A percentile compares a stretch with the other conserved stretches of the same genome.
Evolutionary conservation across 257 asterid species (phyloP).

Genomic region (Solanum infundibuliforme): DNA sequence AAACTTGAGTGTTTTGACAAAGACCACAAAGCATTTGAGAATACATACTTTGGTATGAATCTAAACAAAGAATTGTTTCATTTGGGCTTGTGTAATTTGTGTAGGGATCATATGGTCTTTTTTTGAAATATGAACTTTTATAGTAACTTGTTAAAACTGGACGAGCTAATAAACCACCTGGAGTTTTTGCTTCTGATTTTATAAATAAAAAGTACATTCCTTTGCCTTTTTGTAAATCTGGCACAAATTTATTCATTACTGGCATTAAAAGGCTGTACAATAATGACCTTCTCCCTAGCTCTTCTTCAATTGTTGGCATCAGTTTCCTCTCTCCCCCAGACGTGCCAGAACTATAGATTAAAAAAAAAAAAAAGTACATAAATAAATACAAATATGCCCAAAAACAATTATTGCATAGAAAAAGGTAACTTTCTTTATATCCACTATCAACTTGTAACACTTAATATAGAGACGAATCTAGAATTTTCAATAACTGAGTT

Average conservation of each 20-base stretch:
- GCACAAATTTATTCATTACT: conserved; percentile 19
- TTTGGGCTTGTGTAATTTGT: conserved; percentile 33
- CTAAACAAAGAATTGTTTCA: conserved; percentile 33
- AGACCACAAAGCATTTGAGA: conserved; percentile 39
- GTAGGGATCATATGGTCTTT: conserved; percentile 23
- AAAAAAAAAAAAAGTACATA: neutral
- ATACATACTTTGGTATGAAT: conserved; percentile 35
- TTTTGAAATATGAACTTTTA: conserved; percentile 5
- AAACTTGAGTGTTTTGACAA: conserved; percentile 20
- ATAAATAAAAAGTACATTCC: conserved; percentile 28
- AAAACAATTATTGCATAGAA: neutral
- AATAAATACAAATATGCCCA: neutral
- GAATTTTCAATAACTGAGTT: neutral
- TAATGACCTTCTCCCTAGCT: conserved; percentile 4
- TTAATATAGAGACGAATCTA: neutral
- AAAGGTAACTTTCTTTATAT: neutral
- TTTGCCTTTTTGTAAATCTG: conserved; percentile 29
- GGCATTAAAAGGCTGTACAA: conserved; percentile 11
- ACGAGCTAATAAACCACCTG: conserved; percentile 29
- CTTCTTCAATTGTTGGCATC: conserved; percentile 12
- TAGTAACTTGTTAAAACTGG: conserved; percentile 27
- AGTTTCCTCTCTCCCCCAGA: conserved; percentile 10
- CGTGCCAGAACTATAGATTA: conserved; percentile 5
- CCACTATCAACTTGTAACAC: neutral
- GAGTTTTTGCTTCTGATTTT: conserved; percentile 28